These are phyloP conservation scores for Neopestalotiopsis sp. DNA, from an alignment of 2,329 filamentous ascomycete species.

Conservation along the genomic window DNA sequence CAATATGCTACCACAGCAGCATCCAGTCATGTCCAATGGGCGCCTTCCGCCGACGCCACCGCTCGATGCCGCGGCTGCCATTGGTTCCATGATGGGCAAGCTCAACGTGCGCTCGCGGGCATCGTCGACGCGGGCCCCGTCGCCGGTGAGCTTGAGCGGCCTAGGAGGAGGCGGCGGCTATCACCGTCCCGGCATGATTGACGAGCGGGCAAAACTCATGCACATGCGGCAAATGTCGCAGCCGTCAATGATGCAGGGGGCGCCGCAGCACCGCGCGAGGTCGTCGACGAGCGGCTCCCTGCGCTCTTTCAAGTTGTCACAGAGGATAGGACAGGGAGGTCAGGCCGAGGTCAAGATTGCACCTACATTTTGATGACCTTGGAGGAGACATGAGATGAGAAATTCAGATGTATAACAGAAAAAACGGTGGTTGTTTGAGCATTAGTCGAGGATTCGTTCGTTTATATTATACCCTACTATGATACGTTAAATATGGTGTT, in stretches of 20 bases:
- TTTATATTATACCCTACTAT: constrained; percentile 5
- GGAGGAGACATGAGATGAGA: not conserved
- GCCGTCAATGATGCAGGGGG: not conserved
- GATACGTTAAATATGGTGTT: not conserved
- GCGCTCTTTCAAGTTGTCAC: constrained; percentile 32
- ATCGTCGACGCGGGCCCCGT: constrained; percentile 24
- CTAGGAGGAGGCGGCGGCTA: no score
- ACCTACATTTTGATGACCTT: constrained; percentile 29
- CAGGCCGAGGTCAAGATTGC: constrained; percentile 24
- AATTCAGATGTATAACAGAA: not conserved
- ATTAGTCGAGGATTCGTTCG: not conserved
- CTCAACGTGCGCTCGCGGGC: constrained; percentile 38
- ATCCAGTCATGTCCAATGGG: constrained; percentile 6
- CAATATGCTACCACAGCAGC: not conserved
- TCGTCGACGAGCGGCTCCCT: constrained; percentile 30
- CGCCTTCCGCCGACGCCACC: constrained; percentile 33
- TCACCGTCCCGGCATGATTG: constrained; percentile 23
- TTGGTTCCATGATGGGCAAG: constrained; percentile 40
- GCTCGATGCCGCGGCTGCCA: constrained; percentile 33
- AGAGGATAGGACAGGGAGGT: constrained; percentile 25
- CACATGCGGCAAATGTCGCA: constrained; percentile 10
- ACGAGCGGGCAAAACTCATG: constrained; percentile 20
- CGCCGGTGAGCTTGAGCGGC: constrained; percentile 17
- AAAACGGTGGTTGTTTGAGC: not conserved
- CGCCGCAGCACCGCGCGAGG: constrained; percentile 4